phyloP scores from a whole-genome alignment of 2,329 filamentous ascomycete species.

The Penicillium digitatum region DNA sequence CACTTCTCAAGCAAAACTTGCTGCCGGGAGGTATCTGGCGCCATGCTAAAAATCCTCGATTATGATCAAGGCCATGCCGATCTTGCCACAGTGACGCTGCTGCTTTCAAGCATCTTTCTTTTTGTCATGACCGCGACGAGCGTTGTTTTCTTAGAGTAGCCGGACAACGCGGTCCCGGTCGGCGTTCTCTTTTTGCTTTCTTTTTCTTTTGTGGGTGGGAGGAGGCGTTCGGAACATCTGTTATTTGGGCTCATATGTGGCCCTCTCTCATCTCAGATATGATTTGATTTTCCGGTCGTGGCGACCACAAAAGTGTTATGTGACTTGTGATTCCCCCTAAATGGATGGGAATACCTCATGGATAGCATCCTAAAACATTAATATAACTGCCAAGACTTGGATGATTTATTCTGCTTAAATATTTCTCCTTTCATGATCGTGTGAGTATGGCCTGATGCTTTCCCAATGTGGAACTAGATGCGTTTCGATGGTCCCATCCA shows the following conservation, averaged over 20 bases:
- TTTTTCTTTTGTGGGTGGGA: background rate
- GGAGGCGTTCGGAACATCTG: constrained; percentile 6
- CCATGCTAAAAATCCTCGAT: constrained; percentile 13
- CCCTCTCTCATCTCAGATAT: constrained; percentile 17
- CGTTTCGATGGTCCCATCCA: background rate
- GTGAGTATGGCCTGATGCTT: background rate
- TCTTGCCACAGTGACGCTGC: background rate
- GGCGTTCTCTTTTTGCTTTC: constrained; percentile 4
- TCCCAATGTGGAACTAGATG: background rate
- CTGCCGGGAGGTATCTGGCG: constrained; percentile 26
- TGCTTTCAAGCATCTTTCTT: background rate
- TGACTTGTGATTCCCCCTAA: constrained; percentile 15
- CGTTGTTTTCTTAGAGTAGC: constrained; percentile 17
- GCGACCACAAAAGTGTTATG: constrained; percentile 25
- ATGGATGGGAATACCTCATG: constrained; percentile 5
- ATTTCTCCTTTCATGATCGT: background rate
- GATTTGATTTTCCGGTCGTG: constrained; percentile 16
- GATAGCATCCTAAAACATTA: constrained; percentile 20
- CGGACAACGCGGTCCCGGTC: constrained; percentile 7
- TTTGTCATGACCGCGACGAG: constrained; percentile 18
- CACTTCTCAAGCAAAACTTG: constrained; percentile 29
- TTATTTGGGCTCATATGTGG: constrained; percentile 5
- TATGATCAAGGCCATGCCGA: background rate
- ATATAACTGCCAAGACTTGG: constrained; percentile 24
- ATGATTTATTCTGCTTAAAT: constrained; percentile 9